These are phyloP conservation scores for Westerdykella sp. DNA, from an alignment of 2,329 filamentous ascomycete genomes.

Conservation along the genomic window DNA sequence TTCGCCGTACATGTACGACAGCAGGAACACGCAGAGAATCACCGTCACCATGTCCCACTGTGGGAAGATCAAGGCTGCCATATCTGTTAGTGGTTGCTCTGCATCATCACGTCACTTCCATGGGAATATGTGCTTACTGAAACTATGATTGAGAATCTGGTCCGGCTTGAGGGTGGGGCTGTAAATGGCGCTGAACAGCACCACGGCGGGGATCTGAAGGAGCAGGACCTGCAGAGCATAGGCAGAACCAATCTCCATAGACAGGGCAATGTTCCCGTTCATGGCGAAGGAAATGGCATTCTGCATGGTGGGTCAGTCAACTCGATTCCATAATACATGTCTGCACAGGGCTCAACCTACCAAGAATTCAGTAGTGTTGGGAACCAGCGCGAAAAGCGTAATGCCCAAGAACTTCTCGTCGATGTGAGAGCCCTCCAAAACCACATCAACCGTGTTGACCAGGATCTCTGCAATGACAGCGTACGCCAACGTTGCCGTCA, in stretches of 20 bases:
- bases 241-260: slow-evolving; percentile 97
- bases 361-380: slow-evolving; percentile 96
- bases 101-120: background rate
- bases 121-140: slow-evolving; percentile 44
- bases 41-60: slow-evolving; percentile 99
- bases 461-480: slow-evolving; percentile 97
- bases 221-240: slow-evolving; percentile 96
- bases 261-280: slow-evolving; percentile 98
- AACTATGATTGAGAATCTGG: slow-evolving; percentile 58
- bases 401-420: slow-evolving; percentile 98
- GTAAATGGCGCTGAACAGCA: slow-evolving; percentile 80
- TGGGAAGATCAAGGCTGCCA: slow-evolving; percentile 76
- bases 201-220: slow-evolving; percentile 85
- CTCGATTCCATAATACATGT: background rate
- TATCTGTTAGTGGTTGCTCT: slow-evolving; percentile 9
- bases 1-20: slow-evolving; percentile 97
- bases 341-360: slow-evolving; percentile 46
- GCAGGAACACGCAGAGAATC: slow-evolving; percentile 88
- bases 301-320: slow-evolving; percentile 36
- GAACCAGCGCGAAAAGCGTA: slow-evolving; percentile 91
- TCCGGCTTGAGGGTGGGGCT: slow-evolving; percentile 50
- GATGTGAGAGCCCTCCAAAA: slow-evolving; percentile 80
- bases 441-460: slow-evolving; percentile 95
- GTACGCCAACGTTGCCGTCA: slow-evolving; percentile 84
- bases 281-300: slow-evolving; percentile 99